Evolutionary conservation across 805 yeast genomes (phyloP), one percentile per base, ranked within the genome.

Genomic region (Saccharomycodes ludwigii): DNA sequence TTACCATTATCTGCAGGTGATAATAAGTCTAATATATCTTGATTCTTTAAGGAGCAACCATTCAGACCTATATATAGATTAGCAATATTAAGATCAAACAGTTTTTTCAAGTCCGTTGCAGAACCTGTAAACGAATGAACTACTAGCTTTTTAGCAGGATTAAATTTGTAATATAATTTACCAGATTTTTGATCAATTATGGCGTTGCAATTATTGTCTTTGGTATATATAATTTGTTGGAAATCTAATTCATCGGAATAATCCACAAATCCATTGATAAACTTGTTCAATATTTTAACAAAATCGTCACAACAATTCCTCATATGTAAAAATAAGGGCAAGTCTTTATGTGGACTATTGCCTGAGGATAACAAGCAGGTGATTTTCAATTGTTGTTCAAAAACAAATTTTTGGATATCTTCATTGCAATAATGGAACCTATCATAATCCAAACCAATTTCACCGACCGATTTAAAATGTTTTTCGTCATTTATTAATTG

Each of bases 41-140:
- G 27, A 0, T 82, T 73, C 47, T 78, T 80, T 41, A 91, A 65
- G 2, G 97, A 85, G 47, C 97, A 91, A 4, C 98, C 98, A 52
- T 91, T 91, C 37, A 91, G 63, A 25, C 97, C 85, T 31, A 91
- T 69, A 41, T 63, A 80, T 29, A 46, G 42, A 30, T 53, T 50
- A 4, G 54, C 43, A 27, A 83, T 65, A 0, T 76, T 84, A 30
- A 71, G 51, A 0, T 58, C 58, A 14, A 86, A 52, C 18, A 85
- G 46, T 31, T 63, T 61, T 5, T 63, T 43, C 39, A 84, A 54
- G 40, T 91, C 96, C 4, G 62, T 68, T 11, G 52, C 35, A 0
- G 84, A 63, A 2, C 96, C 99, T 0, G 98, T 88, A 54, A 88
- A 91, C 1, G 97, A 86, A 54, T 91, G 99, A 2, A 91, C 88